Evolutionary conservation across 306 rosid species (phyloP), one percentile per base, ranked within the genome.

Genomic region (Trifolium dubium): DNA sequence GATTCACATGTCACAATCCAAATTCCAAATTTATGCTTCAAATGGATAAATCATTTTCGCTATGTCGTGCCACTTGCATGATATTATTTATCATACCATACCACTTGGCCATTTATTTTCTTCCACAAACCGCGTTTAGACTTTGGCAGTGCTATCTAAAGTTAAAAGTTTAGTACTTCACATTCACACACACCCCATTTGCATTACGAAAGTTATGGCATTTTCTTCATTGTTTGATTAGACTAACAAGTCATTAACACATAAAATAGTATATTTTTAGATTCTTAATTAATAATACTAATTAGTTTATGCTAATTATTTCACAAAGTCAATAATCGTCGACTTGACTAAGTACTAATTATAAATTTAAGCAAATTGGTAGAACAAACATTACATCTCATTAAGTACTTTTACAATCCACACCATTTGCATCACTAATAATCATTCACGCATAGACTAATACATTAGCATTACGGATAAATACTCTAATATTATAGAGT

Each of bases 101-200:
- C 73, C 13, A 68, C 10, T 68, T 47, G 73, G 1, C 44, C 54
- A 69, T 44, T 69, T 69, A 60, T 69, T 69, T 67, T 31, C 30
- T 32, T 47, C 72, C 31, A 17, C 60, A 68, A 28, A 31, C 14
- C 14, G 46, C 28, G 61, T 66, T 66, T 23, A 39, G 18, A 28
- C n/a, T 56, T 56, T 49, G 23, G 17, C 32, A 39, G 10, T 37
- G 43, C 55, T 19, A 41, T 41, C 3, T 37, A 2, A 8, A 12
- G 0, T 23, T 23, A 23, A 6, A 10, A 9, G 5, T 64, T 15
- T 19, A 0, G n/a, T 23, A 19, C 39, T 43, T 66, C 35, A 65
- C 55, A 61, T 71, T 34, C 78, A 35, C 47, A 31, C 28, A 19
- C 37, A 29, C 51, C 35, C 59, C 40, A 30, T 30, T 30, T 31